Evolutionary conservation across 495 filamentous ascomycete species (phyloP).

Genomic region (Podospora tetraspora): DNA sequence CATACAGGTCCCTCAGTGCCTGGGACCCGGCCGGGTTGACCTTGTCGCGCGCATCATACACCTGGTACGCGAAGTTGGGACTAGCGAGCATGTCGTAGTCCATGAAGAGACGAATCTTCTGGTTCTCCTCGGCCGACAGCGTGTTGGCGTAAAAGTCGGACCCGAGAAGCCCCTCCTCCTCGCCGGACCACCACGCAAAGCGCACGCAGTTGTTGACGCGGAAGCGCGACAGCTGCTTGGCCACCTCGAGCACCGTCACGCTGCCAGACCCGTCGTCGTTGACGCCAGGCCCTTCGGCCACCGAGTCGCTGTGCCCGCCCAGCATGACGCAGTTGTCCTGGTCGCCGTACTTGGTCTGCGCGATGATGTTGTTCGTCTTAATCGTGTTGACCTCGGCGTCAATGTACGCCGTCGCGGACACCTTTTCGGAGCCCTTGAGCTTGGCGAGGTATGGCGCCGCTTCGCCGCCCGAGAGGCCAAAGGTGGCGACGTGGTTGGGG

Average conservation of each 20-base stretch:
- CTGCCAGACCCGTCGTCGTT: constrained; percentile 53
- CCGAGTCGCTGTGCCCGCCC: constrained; percentile 52
- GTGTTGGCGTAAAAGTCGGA: constrained; percentile 50
- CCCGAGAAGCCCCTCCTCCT: constrained; percentile 55
- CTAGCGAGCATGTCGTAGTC: constrained; percentile 57
- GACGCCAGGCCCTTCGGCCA: constrained; percentile 46
- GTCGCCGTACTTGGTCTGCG: constrained; percentile 50
- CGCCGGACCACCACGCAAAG: constrained; percentile 54
- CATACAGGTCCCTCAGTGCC: constrained; percentile 47
- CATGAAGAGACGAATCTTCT: constrained; percentile 54
- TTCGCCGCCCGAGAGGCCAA: constrained; percentile 49
- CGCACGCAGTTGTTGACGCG: constrained; percentile 52
- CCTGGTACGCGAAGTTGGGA: constrained; percentile 51
- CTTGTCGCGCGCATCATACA: constrained; percentile 44
- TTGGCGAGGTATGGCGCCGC: constrained; percentile 44
- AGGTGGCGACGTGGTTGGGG: constrained; percentile 52
- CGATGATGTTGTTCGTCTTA: constrained; percentile 49
- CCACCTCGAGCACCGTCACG: constrained; percentile 50
- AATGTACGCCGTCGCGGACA: constrained; percentile 52
- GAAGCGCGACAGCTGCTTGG: constrained; percentile 45
- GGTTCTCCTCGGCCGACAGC: constrained; percentile 45
- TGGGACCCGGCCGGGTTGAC: constrained; percentile 46
- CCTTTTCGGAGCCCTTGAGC: constrained; percentile 41
- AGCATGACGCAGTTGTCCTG: constrained; percentile 54
- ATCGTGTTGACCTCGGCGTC: constrained; percentile 44